Conservation (phyloP, 163 green algal genomes). For the Trebouxiophyceae sp. region DNA sequence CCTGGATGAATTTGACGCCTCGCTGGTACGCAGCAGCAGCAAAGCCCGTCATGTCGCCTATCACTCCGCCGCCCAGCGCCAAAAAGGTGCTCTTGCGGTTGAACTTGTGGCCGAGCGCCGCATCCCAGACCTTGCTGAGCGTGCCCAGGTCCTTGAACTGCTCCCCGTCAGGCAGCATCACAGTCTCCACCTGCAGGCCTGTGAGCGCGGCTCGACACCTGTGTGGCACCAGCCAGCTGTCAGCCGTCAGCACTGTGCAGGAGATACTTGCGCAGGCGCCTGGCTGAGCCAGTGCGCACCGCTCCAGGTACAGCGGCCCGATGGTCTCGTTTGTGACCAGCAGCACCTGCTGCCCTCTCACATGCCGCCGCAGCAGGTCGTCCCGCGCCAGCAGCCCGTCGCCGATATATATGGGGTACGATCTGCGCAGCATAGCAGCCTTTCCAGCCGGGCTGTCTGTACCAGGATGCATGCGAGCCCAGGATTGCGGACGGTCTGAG, state of each 20-base stretch:
- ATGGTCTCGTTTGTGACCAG: slow-evolving; percentile 96
- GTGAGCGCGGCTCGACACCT: no score
- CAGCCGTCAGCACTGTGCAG: neutral
- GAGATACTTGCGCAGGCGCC: neutral
- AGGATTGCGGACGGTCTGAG: no score
- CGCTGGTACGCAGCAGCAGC: slow-evolving; percentile 92
- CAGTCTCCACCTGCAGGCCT: slow-evolving; percentile 56
- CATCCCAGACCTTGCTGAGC: slow-evolving; percentile 74
- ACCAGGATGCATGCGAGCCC: no score
- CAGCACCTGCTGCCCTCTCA: slow-evolving; percentile 84
- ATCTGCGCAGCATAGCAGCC: slow-evolving; percentile 31
- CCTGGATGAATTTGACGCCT: slow-evolving; percentile 91
- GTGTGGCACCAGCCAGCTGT: no score
- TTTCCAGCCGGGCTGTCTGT: no score
- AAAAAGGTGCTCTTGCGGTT: slow-evolving; percentile 75
- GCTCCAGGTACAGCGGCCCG: slow-evolving; percentile 88
- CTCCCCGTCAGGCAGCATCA: slow-evolving; percentile 93
- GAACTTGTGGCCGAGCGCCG: slow-evolving; percentile 73
- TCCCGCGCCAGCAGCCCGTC: slow-evolving; percentile 52
- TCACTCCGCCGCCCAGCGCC: slow-evolving; percentile 91
- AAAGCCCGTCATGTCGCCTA: slow-evolving; percentile 98
- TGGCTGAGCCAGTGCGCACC: slow-evolving; percentile 24
- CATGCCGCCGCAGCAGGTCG: slow-evolving; percentile 73
- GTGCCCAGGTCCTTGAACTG: slow-evolving; percentile 89
- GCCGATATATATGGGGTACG: slow-evolving; percentile 98